Evolutionary conservation across 108 stramenopile species (phyloP), one percentile per base, ranked within the genome.

Genomic region (Pseudonitzschia delicatissima): DNA sequence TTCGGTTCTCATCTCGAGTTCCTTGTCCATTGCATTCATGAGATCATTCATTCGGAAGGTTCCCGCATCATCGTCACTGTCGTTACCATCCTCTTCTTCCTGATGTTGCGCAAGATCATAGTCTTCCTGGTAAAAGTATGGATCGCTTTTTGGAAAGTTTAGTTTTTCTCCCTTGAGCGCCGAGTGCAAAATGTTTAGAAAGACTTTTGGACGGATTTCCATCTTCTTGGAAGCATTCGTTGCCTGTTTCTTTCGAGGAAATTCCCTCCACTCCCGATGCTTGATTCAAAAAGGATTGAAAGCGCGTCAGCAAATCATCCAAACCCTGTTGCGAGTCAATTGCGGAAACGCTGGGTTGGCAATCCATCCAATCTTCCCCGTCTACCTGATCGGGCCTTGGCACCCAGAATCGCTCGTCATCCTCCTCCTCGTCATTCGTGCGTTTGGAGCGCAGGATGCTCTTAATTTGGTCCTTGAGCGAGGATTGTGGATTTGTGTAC

Each of bases 201-300:
- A 85, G 28, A 68, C 61, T 52, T 75, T 79, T 21, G 88, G 83
- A 61, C 82, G 67, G 40, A 90, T 82, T 7, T 66, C 65, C 9
- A 72, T 61, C 23, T 26, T 45, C 26, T 36, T 32, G 27, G 26
- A 31, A 39, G 31, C 25, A 60, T 64, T 48, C 4, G n/a, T 27
- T 15, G 68, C 7, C 20, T 29, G 17, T 18, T 45, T 53, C 7
- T 17, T 57, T 37, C 72, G 21, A 45, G 0, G 28, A 29, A 39
- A 83, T 84, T 25, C 88, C 88, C 32, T 74, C 88, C 7, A 78
- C 37, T 2, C 77, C 82, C n/a, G 85, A 82, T 47, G 73, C 57
- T 13, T 79, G 75, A 39, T 69, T 72, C 64, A 90, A 72, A 28
- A 90, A 84, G 12, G 67, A 44, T 35, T 80, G 82, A 62, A 90